phyloP scores from a whole-genome alignment of 2,329 filamentous ascomycete genomes.

The Cordyceps pruinosa region DNA sequence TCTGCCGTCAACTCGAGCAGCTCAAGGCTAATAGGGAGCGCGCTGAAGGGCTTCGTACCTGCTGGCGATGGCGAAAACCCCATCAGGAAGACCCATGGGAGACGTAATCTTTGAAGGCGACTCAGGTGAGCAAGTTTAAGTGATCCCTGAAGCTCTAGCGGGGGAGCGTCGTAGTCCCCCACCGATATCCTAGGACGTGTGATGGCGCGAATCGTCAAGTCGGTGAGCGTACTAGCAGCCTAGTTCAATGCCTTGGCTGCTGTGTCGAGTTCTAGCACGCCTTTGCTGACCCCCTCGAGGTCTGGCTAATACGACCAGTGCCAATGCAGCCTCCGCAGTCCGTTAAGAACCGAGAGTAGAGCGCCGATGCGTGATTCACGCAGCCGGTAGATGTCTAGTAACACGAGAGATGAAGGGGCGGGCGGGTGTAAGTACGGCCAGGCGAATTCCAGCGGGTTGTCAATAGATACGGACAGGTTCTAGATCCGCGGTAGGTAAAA shows the following conservation, averaged over 20 bases:
- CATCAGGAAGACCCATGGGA: background rate
- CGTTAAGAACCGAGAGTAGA: background rate
- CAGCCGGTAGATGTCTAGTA: background rate
- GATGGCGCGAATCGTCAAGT: background rate
- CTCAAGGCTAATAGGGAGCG: background rate
- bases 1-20: background rate
- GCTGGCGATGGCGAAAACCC: background rate
- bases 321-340: background rate
- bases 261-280: background rate
- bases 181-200: background rate
- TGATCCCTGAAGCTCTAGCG: background rate
- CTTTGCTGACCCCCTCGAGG: background rate
- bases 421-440: background rate
- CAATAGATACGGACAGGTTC: background rate
- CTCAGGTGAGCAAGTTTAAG: background rate
- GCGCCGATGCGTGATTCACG: background rate
- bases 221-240: background rate
- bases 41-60: background rate
- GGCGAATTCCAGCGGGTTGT: background rate
- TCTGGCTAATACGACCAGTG: slow-evolving; percentile 1
- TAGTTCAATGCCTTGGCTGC: background rate
- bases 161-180: background rate
- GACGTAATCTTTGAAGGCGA: background rate
- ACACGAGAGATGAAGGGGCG: background rate
- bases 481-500: background rate